Conservation (phyloP, 148 eudicot genomes). For the Vaccinium vitisidaea region DNA sequence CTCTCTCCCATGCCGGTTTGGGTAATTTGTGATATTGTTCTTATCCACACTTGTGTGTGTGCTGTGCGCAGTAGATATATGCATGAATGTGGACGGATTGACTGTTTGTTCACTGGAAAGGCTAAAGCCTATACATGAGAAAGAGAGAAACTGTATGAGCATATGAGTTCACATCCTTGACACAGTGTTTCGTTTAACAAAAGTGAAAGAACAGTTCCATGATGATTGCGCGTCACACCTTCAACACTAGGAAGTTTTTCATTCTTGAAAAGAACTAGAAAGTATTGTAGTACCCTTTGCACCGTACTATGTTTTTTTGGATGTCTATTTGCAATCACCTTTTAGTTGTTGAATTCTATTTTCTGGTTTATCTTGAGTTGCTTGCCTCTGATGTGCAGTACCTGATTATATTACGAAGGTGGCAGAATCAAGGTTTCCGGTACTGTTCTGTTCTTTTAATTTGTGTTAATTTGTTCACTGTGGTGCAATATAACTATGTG, state of each 20-base stretch:
- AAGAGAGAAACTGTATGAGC: not conserved
- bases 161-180: not conserved
- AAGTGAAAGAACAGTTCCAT: not conserved
- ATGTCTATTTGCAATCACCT: not conserved
- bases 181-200: not conserved
- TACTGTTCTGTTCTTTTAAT: slow-evolving; percentile 26
- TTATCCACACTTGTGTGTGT: not conserved
- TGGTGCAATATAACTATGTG: not conserved
- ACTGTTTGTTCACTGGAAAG: not conserved
- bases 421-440: slow-evolving; percentile 83
- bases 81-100: not conserved
- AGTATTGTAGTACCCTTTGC: not conserved
- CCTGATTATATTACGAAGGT: slow-evolving; percentile 61
- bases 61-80: not conserved
- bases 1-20: not conserved
- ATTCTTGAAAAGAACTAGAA: not conserved
- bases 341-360: not conserved
- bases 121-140: not conserved
- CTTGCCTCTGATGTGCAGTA: slow-evolving; percentile 48
- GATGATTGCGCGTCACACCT: not conserved
- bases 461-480: not conserved
- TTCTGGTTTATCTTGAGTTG: slow-evolving; percentile 13
- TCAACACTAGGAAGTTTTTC: not conserved
- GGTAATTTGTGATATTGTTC: not conserved
- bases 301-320: not conserved